Evolutionary conservation across 352 stramenopile species (phyloP).

Genomic region (Pythium oligandrum): DNA sequence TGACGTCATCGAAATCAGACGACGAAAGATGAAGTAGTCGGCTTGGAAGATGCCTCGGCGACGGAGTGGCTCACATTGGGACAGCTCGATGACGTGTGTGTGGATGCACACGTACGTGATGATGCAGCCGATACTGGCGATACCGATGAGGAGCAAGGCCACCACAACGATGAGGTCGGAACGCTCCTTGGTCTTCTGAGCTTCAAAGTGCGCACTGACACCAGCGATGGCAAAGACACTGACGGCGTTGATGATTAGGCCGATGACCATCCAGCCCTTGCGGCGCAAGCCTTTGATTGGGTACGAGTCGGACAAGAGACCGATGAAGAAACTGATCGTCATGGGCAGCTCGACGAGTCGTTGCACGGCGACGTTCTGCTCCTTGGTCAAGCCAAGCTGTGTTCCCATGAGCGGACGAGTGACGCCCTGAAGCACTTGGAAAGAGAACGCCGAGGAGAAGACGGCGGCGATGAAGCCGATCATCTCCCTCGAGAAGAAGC

Average conservation of each 20-base stretch:
- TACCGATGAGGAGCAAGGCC: conserved; percentile 32
- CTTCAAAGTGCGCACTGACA: conserved; percentile 43
- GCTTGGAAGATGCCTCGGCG: conserved; percentile 50
- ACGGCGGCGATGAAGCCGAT: conserved; percentile 54
- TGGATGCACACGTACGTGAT: conserved; percentile 62
- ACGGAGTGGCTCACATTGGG: conserved; percentile 52
- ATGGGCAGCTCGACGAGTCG: conserved; percentile 81
- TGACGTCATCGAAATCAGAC: conserved; percentile 44
- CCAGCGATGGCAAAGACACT: conserved; percentile 50
- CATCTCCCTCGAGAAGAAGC: conserved; percentile 57
- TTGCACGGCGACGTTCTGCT: conserved; percentile 41
- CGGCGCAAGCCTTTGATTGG: conserved; percentile 86
- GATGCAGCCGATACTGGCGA: conserved; percentile 60
- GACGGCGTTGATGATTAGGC: conserved; percentile 60
- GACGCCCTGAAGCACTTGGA: conserved; percentile 45
- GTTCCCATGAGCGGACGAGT: conserved; percentile 52
- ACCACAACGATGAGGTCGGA: conserved; percentile 28
- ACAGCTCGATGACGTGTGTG: conserved; percentile 60
- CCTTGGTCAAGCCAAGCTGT: conserved; percentile 40
- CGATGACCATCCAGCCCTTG: conserved; percentile 90
- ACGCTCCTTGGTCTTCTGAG: conserved; percentile 18
- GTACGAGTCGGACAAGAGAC: conserved; percentile 88
- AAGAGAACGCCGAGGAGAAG: conserved; percentile 69
- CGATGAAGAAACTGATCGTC: conserved; percentile 87
- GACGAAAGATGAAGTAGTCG: conserved; percentile 60